Percentiles rank a stretch among this genome's conserved stretches.
phyloP scores from a whole-genome alignment of 1,139 yeast genomes.

The Kurtzmaniella quercitrusa region DNA sequence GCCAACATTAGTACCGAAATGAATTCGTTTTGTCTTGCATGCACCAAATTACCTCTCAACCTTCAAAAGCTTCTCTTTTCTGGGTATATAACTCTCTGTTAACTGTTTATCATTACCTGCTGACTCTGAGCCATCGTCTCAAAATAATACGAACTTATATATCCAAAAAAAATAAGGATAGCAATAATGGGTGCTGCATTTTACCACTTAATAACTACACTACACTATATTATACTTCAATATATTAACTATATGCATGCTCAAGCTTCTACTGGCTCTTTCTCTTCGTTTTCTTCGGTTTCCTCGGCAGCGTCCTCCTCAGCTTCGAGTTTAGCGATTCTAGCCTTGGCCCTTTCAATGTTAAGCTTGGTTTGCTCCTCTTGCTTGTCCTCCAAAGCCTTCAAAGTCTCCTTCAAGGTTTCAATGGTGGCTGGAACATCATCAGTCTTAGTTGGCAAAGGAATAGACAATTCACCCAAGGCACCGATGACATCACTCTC shows the following conservation, averaged over 20 bases:
- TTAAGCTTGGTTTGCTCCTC: conserved; percentile 77
- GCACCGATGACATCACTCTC: conserved; percentile 80
- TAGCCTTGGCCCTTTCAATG: conserved; percentile 70
- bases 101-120: too few relatives aligned
- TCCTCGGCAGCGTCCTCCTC: conserved; percentile 28
- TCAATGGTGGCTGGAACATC: conserved; percentile 67
- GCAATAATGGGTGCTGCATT: too few relatives aligned
- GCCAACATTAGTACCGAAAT: too few relatives aligned
- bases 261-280: conserved; percentile 7
- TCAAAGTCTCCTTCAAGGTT: conserved; percentile 70
- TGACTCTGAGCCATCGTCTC: too few relatives aligned
- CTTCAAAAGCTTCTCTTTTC: too few relatives aligned
- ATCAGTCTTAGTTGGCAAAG: conserved; percentile 75
- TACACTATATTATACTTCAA: not conserved
- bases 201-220: too few relatives aligned
- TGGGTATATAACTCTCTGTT: too few relatives aligned
- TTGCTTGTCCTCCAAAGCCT: conserved; percentile 67
- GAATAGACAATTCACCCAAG: conserved; percentile 70
- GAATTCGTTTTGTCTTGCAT: too few relatives aligned
- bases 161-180: too few relatives aligned
- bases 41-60: too few relatives aligned
- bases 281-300: conserved; percentile 15
- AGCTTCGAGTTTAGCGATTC: conserved; percentile 60
- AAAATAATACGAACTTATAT: too few relatives aligned
- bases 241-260: not conserved